Conservation (phyloP, 805 yeast genomes). For the Zygosaccharomyces siamensis region DNA sequence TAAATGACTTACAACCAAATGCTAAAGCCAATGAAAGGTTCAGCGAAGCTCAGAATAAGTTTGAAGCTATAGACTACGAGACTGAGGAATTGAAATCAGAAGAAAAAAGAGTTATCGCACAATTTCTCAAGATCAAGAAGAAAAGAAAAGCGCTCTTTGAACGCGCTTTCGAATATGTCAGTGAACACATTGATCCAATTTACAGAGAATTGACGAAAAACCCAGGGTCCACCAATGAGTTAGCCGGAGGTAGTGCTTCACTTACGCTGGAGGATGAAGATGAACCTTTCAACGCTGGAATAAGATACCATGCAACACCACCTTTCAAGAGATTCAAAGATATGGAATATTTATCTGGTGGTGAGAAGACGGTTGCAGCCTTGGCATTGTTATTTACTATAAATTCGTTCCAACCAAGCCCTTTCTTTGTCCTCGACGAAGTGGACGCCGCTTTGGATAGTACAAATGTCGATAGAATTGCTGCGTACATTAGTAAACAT, state of each 20-base stretch:
- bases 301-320: constrained; percentile 91
- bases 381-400: constrained; percentile 86
- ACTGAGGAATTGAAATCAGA: constrained; percentile 54
- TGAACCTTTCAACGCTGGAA: constrained; percentile 80
- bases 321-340: constrained; percentile 91
- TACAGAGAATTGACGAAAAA: constrained; percentile 80
- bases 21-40: constrained; percentile 74
- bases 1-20: constrained; percentile 61
- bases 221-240: constrained; percentile 49
- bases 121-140: constrained; percentile 55
- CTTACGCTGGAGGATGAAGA: constrained; percentile 82
- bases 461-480: constrained; percentile 78
- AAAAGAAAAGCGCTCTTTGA: constrained; percentile 60
- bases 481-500: constrained; percentile 73
- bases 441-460: constrained; percentile 97
- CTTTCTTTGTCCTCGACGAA: constrained; percentile 93
- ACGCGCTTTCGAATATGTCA: constrained; percentile 71
- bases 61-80: constrained; percentile 59
- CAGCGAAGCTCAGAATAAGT: constrained; percentile 57
- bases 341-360: constrained; percentile 91
- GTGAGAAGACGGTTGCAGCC: constrained; percentile 96
- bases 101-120: constrained; percentile 50
- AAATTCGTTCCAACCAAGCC: constrained; percentile 87
- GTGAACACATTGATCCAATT: constrained; percentile 63
- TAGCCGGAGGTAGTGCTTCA: constrained; percentile 91